Conservation (phyloP, 179 eudicot genomes). For the Corrigiola litoralis region DNA sequence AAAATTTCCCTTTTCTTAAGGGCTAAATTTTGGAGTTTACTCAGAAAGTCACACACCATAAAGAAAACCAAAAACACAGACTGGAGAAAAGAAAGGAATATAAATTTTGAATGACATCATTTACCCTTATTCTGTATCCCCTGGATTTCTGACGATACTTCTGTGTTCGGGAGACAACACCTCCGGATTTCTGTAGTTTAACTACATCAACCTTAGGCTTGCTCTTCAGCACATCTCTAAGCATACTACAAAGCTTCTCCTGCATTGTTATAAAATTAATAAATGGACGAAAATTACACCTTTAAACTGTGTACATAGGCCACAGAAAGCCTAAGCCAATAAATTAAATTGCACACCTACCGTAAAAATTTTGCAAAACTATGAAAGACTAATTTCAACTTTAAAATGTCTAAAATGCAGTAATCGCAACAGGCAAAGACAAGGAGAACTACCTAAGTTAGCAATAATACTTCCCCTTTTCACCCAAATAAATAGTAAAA, state of each 20-base stretch:
- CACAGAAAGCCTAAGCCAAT: background rate
- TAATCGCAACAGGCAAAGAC: background rate
- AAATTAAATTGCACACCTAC: background rate
- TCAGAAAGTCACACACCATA: too few relatives aligned
- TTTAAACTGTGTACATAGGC: background rate
- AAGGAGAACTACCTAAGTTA: too few relatives aligned
- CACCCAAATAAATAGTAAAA: too few relatives aligned
- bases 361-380: background rate
- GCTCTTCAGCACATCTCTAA: slow-evolving; percentile 67
- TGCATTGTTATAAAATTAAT: slow-evolving; percentile 31
- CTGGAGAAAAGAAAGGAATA: background rate
- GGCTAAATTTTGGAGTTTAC: too few relatives aligned
- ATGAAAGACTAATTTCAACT: too few relatives aligned
- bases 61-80: too few relatives aligned
- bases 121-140: slow-evolving; percentile 72
- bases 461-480: too few relatives aligned
- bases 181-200: slow-evolving; percentile 96
- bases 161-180: slow-evolving; percentile 74
- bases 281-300: background rate
- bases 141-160: slow-evolving; percentile 79
- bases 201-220: slow-evolving; percentile 92
- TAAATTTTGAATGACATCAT: background rate
- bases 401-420: too few relatives aligned
- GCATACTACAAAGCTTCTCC: slow-evolving; percentile 98
- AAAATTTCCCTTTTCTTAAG: too few relatives aligned